Conservation (phyloP, 164 flowering plant species). For the Dillenia turbinata region DNA sequence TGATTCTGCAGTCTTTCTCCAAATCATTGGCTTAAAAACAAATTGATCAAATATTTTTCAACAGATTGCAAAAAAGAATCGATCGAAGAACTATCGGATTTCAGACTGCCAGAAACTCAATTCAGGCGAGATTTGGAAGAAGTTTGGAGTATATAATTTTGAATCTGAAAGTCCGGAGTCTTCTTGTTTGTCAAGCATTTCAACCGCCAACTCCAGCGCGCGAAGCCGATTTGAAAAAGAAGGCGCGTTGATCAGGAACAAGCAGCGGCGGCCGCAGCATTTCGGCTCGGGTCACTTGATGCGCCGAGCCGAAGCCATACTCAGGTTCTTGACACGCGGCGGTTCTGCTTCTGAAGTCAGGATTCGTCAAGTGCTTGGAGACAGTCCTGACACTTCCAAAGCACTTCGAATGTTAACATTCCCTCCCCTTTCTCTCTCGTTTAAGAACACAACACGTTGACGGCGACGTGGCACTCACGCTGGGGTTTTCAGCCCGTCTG, state of each 20-base stretch:
- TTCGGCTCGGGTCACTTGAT: constrained; percentile 28
- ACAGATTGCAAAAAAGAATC: constrained; percentile 39
- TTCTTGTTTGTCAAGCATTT: constrained; percentile 38
- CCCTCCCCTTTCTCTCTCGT: constrained; percentile 16
- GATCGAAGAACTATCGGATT: constrained; percentile 26
- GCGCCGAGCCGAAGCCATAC: constrained; percentile 60
- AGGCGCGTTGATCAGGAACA: neutral
- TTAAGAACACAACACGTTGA: neutral
- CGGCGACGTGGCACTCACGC: no score
- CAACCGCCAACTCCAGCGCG: constrained; percentile 27
- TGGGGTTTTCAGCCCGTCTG: no score
- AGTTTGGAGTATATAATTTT: constrained; percentile 1
- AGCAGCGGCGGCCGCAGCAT: constrained; percentile 10
- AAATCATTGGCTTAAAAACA: no score
- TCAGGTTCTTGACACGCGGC: constrained; percentile 36
- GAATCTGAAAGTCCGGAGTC: constrained; percentile 13
- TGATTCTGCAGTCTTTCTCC: no score
- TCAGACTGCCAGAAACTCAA: constrained; percentile 15
- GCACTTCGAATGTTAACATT: constrained; percentile 70
- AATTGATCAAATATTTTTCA: neutral
- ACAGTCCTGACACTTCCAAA: constrained; percentile 90
- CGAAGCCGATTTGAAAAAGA: constrained; percentile 12
- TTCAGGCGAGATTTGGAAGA: constrained; percentile 2
- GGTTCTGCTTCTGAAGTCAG: constrained; percentile 52
- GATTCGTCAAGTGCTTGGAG: constrained; percentile 66